Percentiles rank a stretch among this genome's conserved stretches.
Conservation (phyloP, 768 basidiomycete species). For the Suillus sp. region DNA sequence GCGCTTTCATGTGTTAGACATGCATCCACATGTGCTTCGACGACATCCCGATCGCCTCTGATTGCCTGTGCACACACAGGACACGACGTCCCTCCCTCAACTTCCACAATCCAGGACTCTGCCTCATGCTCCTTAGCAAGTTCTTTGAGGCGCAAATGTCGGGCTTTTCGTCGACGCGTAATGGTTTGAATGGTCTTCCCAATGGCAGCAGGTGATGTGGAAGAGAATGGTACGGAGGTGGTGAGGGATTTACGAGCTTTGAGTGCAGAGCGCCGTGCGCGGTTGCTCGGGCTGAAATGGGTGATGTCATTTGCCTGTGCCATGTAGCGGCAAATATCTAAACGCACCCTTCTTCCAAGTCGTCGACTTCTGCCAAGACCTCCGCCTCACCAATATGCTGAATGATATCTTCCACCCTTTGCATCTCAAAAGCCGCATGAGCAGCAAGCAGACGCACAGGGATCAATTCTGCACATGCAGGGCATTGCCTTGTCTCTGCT, state of each 20-base stretch:
- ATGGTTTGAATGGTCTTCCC: constrained; percentile 62
- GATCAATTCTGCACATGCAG: constrained; percentile 71
- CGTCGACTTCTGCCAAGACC: constrained; percentile 48
- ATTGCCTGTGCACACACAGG: constrained; percentile 66
- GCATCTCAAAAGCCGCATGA: constrained; percentile 66
- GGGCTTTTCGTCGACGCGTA: constrained; percentile 67
- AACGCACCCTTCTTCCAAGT: constrained; percentile 57
- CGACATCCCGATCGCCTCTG: constrained; percentile 67
- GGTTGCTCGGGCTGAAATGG: constrained; percentile 27
- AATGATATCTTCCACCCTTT: constrained; percentile 71
- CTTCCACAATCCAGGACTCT: constrained; percentile 25
- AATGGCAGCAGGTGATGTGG: constrained; percentile 36
- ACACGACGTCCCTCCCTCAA: constrained; percentile 53
- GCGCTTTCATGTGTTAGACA: constrained; percentile 63
- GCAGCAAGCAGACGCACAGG: constrained; percentile 69
- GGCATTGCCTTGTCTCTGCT: constrained; percentile 75
- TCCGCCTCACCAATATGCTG: constrained; percentile 63
- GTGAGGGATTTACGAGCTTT: constrained; percentile 44
- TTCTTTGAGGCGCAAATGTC: constrained; percentile 67
- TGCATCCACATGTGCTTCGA: constrained; percentile 81
- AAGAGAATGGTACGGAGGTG: constrained; percentile 26
- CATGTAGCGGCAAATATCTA: constrained; percentile 12
- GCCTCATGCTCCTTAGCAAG: constrained; percentile 66
- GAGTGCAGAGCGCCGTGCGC: constrained; percentile 45
- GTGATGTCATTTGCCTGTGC: constrained; percentile 39